Base-by-base conservation (phyloP, 179 eudicot genomes). In the Pouteria campechiana region DNA sequence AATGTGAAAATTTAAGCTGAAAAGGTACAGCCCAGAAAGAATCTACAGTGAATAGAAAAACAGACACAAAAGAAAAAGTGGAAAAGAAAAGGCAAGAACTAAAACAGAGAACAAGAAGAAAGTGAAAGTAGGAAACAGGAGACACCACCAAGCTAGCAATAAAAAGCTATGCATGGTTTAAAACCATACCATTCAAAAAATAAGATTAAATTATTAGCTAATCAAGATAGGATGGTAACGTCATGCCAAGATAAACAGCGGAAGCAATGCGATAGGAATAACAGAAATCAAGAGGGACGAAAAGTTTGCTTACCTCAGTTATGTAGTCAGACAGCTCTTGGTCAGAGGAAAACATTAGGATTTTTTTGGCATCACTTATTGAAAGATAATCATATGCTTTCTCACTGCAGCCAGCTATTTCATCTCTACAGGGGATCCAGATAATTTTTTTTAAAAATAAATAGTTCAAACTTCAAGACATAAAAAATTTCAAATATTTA, bases 391-490 rank as follows among this genome's bases (percentile, higher is more conserved):
- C 98, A 60, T 81, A 90, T 18, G 98, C 98, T 63, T 85, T 90
- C 47, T 90, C 98, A 61, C 95, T 81, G 71, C 98, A 86, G 35
- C 98, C 96, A 43, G 94, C 82, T 51, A 86, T 90, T 68, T 90
- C 98, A 65, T 90, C 98, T 63, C 95, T 90, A 68, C 68, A 42
- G 23, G 50, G 17, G 13, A n/a, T n/a, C n/a, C n/a, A n/a, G n/a
- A n/a, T n/a, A n/a, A n/a, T n/a, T n/a, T n/a, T n/a, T n/a, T n/a
- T 46, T 35, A 1, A 8, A 12, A 39, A 23, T 27, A 20, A 52
- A 34, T 8, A 22, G 27, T 13, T 34, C 13, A 27, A 35, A 1
- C n/a, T n/a, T n/a, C n/a, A n/a, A n/a, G n/a, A n/a, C n/a, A n/a
- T n/a, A n/a, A n/a, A n/a, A n/a, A n/a, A n/a, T n/a, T 42, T 24